A percentile compares a stretch with the other conserved stretches of the same genome.
These are phyloP conservation scores for Dipteronia sinensis DNA, from an alignment of 345 rosid genomes.

Conservation along the genomic window DNA sequence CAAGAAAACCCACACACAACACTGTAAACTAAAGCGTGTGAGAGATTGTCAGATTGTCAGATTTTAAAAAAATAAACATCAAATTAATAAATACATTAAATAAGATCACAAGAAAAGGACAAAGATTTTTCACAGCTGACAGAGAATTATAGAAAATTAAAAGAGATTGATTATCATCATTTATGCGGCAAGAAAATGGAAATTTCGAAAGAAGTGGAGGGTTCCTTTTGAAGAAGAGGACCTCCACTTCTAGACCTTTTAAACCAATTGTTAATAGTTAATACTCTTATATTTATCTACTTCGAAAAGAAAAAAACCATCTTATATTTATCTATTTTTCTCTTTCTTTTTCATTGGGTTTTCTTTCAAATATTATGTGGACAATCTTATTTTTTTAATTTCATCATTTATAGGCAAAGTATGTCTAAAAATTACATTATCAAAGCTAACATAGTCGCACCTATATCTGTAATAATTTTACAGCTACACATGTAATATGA, in stretches of 20 bases:
- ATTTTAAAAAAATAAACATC: background rate
- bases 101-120: background rate
- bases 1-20: constrained; percentile 31
- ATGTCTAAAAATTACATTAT: too few relatives aligned
- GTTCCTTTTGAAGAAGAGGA: background rate
- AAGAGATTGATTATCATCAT: background rate
- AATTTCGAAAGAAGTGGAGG: constrained; percentile 17
- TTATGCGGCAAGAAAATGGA: background rate
- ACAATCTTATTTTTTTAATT: too few relatives aligned
- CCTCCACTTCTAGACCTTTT: constrained; percentile 10
- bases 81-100: background rate
- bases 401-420: too few relatives aligned
- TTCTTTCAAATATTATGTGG: too few relatives aligned
- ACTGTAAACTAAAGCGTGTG: constrained; percentile 18
- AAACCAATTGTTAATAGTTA: too few relatives aligned
- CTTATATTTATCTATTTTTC: too few relatives aligned
- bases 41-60: constrained; percentile 3
- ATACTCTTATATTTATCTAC: too few relatives aligned
- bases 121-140: background rate
- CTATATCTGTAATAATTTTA: too few relatives aligned
- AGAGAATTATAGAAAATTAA: background rate
- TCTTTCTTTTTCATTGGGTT: too few relatives aligned
- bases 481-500: too few relatives aligned
- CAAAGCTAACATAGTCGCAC: too few relatives aligned
- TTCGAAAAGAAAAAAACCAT: too few relatives aligned